These are phyloP conservation scores for Cryptosporidium tyzzeri DNA, from an alignment of 169 alveolate species.

Conservation along the genomic window DNA sequence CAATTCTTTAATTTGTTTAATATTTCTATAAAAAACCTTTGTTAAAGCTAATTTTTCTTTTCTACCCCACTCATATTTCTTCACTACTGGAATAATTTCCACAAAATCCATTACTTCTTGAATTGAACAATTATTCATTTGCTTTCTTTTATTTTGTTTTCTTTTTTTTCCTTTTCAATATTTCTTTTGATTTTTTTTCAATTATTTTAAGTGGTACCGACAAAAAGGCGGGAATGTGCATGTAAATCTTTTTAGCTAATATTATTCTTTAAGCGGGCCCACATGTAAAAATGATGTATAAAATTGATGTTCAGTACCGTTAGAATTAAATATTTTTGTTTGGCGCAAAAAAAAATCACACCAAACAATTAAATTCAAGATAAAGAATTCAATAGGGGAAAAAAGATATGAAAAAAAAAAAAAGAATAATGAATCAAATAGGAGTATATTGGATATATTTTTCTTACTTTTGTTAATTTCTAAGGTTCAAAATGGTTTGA, in stretches of 20 bases:
- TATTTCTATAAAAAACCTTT: conserved; percentile 7
- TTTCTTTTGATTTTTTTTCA: neutral
- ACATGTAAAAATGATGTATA: no score
- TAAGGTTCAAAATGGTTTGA: no score
- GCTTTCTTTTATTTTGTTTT: neutral
- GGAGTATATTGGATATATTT: no score
- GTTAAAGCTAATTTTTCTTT: conserved; percentile 10
- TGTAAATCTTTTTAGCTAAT: neutral
- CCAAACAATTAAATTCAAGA: no score
- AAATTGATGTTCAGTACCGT: no score
- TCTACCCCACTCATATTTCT: conserved; percentile 66
- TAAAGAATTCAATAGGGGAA: no score
- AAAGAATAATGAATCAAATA: no score
- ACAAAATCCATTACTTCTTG: neutral
- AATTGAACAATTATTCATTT: neutral
- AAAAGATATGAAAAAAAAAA: no score
- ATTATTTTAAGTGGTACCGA: neutral
- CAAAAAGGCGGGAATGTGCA: neutral
- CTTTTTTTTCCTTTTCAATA: neutral
- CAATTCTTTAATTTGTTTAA: no score
- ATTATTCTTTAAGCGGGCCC: neutral
- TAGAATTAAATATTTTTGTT: no score
- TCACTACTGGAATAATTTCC: conserved; percentile 21
- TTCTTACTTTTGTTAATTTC: no score
- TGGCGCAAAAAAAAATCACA: no score